Conservation (phyloP, 306 rosid genomes). For the Quercus cerris region DNA sequence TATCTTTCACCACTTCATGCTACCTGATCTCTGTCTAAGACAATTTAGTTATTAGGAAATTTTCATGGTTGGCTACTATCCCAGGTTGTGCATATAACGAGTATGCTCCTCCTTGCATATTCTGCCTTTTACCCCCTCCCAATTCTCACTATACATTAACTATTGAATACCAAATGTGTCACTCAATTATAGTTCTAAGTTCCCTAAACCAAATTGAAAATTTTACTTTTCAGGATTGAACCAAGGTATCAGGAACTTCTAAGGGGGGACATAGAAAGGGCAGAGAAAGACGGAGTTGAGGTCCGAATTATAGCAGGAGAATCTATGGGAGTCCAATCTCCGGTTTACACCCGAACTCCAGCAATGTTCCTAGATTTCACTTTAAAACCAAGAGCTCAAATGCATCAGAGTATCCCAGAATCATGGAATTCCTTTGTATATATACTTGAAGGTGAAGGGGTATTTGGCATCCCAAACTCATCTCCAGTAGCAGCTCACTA, state of each 20-base stretch:
- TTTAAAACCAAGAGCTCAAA: constrained; percentile 48
- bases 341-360: constrained; percentile 82
- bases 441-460: constrained; percentile 80
- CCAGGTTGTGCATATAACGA: no score
- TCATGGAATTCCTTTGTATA: constrained; percentile 81
- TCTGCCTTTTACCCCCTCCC: no score
- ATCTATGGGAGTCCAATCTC: constrained; percentile 73
- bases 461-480: constrained; percentile 52
- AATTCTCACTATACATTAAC: no score
- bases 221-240: constrained; percentile 55
- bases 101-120: no score
- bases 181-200: neutral
- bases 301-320: constrained; percentile 87
- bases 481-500: constrained; percentile 47
- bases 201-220: neutral
- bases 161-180: no score
- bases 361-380: constrained; percentile 79
- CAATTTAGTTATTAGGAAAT: neutral
- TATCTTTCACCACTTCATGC: neutral
- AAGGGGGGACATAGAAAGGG: constrained; percentile 54
- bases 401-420: constrained; percentile 71
- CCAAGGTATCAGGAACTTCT: constrained; percentile 81
- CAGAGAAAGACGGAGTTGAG: constrained; percentile 72
- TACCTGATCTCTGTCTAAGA: neutral
- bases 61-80: no score